Percentiles rank a stretch among this genome's conserved stretches.
Evolutionary conservation across 2,329 filamentous ascomycete species (phyloP).

Genomic region (Venturia nashicola): DNA sequence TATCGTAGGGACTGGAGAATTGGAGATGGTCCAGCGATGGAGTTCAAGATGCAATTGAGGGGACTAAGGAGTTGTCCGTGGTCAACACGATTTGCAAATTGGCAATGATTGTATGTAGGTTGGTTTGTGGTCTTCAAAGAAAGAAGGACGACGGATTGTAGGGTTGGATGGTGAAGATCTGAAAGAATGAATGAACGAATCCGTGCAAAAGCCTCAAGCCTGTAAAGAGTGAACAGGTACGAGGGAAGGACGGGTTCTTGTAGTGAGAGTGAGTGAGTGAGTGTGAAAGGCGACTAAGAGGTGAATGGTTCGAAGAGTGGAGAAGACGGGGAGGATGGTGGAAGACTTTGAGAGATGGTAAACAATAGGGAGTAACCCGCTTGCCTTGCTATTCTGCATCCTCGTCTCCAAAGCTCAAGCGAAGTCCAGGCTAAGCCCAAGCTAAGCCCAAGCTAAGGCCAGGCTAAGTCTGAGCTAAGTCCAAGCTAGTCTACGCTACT

Average conservation of each 20-base stretch:
- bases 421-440: no score
- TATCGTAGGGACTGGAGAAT: background rate
- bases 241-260: background rate
- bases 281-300: background rate
- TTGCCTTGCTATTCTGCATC: background rate
- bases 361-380: background rate
- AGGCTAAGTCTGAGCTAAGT: no score
- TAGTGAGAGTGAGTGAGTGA: background rate
- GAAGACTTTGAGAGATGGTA: background rate
- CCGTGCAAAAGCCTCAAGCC: conserved; percentile 6
- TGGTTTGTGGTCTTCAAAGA: background rate
- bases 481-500: background rate
- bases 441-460: no score
- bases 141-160: background rate
- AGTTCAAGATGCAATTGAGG: background rate
- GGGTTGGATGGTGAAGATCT: background rate
- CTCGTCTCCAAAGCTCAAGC: no score
- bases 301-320: background rate
- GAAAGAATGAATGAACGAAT: background rate
- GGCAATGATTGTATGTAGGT: conserved; percentile 2
- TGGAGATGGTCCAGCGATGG: background rate
- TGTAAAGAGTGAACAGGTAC: conserved; percentile 6
- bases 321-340: background rate
- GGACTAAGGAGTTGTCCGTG: background rate
- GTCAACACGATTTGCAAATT: background rate